These are phyloP conservation scores for Hygrocybe coccinea DNA, from an alignment of 768 basidiomycete genomes.

Conservation along the genomic window DNA sequence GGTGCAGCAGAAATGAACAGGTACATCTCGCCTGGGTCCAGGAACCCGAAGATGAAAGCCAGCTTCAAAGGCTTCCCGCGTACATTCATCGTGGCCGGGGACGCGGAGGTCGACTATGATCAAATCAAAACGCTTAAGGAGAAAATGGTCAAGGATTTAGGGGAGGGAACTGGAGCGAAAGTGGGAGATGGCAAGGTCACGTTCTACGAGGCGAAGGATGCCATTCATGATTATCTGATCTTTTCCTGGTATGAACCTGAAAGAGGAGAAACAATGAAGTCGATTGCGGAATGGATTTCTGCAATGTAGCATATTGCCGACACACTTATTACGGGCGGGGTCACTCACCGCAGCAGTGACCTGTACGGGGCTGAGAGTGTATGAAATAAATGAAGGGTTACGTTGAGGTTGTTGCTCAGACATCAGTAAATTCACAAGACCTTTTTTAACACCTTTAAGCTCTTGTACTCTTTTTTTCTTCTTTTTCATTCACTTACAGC, in stretches of 20 bases:
- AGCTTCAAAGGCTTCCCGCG: conserved; percentile 56
- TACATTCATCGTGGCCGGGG: conserved; percentile 56
- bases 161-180: too few species aligned
- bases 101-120: conserved; percentile 54
- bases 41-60: conserved; percentile 31
- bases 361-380: too few species aligned
- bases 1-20: conserved; percentile 43
- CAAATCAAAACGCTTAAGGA: conserved; percentile 41
- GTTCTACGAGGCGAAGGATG: conserved; percentile 49
- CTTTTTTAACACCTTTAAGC: too few species aligned
- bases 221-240: conserved; percentile 49
- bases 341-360: too few species aligned
- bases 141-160: conserved; percentile 51
- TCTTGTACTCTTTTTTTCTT: too few species aligned
- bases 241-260: conserved; percentile 53
- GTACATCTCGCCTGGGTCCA: conserved; percentile 60
- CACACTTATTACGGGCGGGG: too few species aligned
- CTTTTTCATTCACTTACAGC: too few species aligned
- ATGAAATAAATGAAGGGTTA: too few species aligned
- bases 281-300: conserved; percentile 46
- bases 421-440: too few species aligned
- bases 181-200: conserved; percentile 44
- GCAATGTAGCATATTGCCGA: neutral
- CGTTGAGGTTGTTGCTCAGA: too few species aligned
- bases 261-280: conserved; percentile 42